Evolutionary conservation across 768 basidiomycete genomes (phyloP).

Genomic region (Rhodotorula kratochvilovae): DNA sequence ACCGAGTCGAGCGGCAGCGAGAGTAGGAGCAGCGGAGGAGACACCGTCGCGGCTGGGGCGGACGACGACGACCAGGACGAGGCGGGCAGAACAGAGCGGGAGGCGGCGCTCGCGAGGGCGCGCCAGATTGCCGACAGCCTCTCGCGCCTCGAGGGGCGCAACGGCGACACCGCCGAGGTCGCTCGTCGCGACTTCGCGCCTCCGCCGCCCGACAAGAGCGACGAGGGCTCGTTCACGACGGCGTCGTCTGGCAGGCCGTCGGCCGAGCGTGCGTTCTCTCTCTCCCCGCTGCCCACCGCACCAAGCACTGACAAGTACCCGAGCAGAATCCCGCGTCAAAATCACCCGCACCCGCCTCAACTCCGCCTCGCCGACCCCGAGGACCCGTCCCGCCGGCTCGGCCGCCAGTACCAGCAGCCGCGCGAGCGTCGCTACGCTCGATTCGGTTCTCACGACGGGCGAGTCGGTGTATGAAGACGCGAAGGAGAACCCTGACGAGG

Average conservation of each 20-base stretch:
- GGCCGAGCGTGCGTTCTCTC: too few relatives aligned
- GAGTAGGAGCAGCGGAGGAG: too few relatives aligned
- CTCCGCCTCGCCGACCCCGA: not conserved
- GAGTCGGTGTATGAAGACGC: conserved; percentile 17
- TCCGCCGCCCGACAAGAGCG: too few relatives aligned
- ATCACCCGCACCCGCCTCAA: not conserved
- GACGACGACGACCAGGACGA: too few relatives aligned
- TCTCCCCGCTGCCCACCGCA: too few relatives aligned
- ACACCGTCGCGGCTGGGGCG: not conserved
- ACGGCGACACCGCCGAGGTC: not conserved
- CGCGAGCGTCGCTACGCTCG: not conserved
- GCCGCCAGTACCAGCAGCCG: not conserved
- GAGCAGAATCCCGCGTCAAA: too few relatives aligned
- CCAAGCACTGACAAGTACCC: too few relatives aligned
- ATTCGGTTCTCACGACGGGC: conserved; percentile 9
- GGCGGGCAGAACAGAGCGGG: too few relatives aligned
- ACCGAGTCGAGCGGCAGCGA: too few relatives aligned
- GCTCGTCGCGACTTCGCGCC: not conserved
- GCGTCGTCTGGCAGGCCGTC: too few relatives aligned
- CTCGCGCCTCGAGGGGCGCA: not conserved
- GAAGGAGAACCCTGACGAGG: not conserved
- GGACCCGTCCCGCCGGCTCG: not conserved
- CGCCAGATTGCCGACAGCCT: not conserved
- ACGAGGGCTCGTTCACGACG: not conserved
- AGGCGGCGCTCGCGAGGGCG: not conserved